Base-by-base conservation (phyloP, 1,284 basidiomycete genomes). In the Malassezia brasiliensis region DNA sequence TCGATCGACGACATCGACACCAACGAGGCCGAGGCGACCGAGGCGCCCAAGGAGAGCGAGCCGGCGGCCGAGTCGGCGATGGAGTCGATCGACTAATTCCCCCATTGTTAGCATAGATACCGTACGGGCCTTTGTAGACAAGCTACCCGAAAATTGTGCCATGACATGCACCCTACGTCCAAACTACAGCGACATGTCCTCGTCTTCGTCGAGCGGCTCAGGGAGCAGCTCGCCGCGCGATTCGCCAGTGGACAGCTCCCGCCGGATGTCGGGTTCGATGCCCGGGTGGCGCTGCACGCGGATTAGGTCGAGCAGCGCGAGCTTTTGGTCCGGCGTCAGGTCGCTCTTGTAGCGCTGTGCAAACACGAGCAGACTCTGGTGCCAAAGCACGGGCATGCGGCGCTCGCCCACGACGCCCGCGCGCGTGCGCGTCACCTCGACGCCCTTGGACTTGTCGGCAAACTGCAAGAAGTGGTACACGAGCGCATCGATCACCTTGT, bases 391-490 rank as follows among this genome's bases (percentile, higher is more conserved):
- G 7, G 94, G 94, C 54, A 74, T 74, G 22, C 70, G 61, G 15
- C 62, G 51, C 48, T 71, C 65, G 10, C 65, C 45, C 2, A 65
- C 63, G 36, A 60, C 54, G 12, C 39, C 51, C 5, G 52, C 60
- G 12, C 50, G 37, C 10, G 54, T 49, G 44, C 64, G 62, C 38
- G 65, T 63, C 10, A 64, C 51, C 51, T 74, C 72, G 2, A 74
- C 72, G 8, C 72, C 72, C n/a, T 61, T 64, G 25, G 60, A 61
- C 45, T 60, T 60, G 46, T 73, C 67, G n/a, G 85, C 85, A 52
- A 96, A 84, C 35, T 90, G 85, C 67, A 98, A 87, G 75, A 91
- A 99, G 78, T 99, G 94, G 80, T 94, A 96, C 14, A 98, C 90
- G 53, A 99, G 82, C 3, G 88, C 87, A 71, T 99, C 94, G 54